Conservation (phyloP, 1,139 yeast genomes). For the Saccharomyces hybrid region DNA sequence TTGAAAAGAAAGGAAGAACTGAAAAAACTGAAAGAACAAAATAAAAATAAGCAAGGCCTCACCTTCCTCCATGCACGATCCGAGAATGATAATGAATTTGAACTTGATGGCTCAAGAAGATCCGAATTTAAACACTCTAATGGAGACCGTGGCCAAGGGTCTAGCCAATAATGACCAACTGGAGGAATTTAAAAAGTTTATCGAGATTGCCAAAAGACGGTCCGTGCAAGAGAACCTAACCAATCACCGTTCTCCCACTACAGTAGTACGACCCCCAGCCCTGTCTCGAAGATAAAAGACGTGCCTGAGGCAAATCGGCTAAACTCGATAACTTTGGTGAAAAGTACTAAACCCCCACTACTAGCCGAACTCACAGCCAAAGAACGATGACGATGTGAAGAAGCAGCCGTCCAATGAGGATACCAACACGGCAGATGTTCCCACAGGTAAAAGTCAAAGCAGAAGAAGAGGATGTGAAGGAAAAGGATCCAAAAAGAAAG, state of each 20-base stretch:
- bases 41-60: constrained; percentile 5
- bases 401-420: neutral
- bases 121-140: constrained; percentile 54
- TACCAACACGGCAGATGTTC: neutral
- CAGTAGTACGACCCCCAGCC: constrained; percentile 4
- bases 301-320: neutral
- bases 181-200: constrained; percentile 68
- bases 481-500: constrained; percentile 3
- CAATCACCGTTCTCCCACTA: constrained; percentile 11
- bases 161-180: constrained; percentile 65
- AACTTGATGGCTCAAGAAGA: constrained; percentile 76
- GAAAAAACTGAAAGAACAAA: constrained; percentile 18
- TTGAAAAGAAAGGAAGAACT: constrained; percentile 18
- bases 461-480: constrained; percentile 9
- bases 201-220: constrained; percentile 67
- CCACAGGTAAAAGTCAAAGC: constrained; percentile 3
- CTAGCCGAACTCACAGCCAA: neutral
- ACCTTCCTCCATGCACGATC: constrained; percentile 37
- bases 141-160: constrained; percentile 82
- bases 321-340: neutral
- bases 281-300: constrained; percentile 5
- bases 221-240: constrained; percentile 41
- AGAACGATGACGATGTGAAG: neutral
- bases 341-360: constrained; percentile 4
- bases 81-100: constrained; percentile 73